phyloP scores from a whole-genome alignment of 2,329 filamentous ascomycete genomes.

The Venturia effusa region DNA sequence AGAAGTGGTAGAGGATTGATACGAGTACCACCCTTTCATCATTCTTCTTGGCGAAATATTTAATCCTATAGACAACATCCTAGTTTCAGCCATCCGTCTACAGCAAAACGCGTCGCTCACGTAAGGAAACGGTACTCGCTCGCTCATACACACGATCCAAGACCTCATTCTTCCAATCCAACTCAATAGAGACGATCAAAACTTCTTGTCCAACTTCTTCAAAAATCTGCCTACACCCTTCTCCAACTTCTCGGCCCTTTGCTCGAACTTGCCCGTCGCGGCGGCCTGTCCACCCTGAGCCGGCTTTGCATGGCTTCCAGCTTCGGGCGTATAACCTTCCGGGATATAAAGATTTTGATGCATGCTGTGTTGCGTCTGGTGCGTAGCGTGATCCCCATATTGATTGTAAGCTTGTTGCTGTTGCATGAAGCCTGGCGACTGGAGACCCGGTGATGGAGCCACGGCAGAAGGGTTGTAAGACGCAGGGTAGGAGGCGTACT shows the following conservation, averaged over 20 bases:
- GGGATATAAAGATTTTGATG: slow-evolving; percentile 63
- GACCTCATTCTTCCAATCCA: background rate
- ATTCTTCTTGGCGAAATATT: background rate
- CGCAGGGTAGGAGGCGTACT: slow-evolving; percentile 6
- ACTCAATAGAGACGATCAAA: slow-evolving; percentile 21
- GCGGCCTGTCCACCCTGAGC: slow-evolving; percentile 15
- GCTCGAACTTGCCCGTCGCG: slow-evolving; percentile 46
- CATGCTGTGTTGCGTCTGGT: slow-evolving; percentile 23
- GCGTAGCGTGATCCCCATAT: slow-evolving; percentile 1
- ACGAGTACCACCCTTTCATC: background rate
- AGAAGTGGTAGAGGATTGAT: background rate
- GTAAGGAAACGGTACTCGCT: background rate
- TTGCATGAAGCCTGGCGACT: slow-evolving; percentile 11
- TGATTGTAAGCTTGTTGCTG: slow-evolving; percentile 8
- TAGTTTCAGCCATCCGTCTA: background rate
- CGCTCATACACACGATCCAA: background rate
- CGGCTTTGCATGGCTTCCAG: slow-evolving; percentile 9
- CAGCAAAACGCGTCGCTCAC: background rate
- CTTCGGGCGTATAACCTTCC: slow-evolving; percentile 25
- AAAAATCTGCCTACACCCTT: slow-evolving; percentile 60
- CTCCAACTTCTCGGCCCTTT: slow-evolving; percentile 55
- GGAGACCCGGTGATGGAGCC: slow-evolving; percentile 8
- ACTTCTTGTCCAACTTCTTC: slow-evolving; percentile 71
- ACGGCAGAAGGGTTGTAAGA: slow-evolving; percentile 2
- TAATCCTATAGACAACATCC: background rate